Percentiles rank a stretch among this genome's conserved stretches.
Evolutionary conservation across 164 flowering plant species (phyloP).

Genomic region (Kalanchoe fedtschenkoi): DNA sequence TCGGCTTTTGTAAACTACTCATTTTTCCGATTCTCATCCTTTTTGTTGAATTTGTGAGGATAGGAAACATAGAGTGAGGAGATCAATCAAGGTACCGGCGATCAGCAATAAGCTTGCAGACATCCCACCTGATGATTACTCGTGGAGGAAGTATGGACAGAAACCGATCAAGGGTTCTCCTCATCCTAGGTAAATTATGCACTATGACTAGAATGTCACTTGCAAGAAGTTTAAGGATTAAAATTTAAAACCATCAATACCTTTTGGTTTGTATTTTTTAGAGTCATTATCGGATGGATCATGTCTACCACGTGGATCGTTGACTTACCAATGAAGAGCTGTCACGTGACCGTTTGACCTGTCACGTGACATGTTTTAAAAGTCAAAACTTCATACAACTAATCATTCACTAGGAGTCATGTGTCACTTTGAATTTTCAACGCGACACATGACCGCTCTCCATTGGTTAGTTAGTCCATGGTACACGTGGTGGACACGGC

Average conservation of each 20-base stretch:
- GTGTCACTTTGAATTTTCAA: too few species aligned
- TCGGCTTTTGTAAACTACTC: neutral
- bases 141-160: conserved; percentile 6
- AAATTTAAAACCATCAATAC: neutral
- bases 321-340: too few species aligned
- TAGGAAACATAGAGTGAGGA: conserved; percentile 21
- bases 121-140: conserved; percentile 3
- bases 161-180: conserved; percentile 8
- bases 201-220: too few species aligned
- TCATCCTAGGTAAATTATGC: neutral
- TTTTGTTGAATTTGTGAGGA: neutral
- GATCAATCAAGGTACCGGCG: conserved; percentile 22
- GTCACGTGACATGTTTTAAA: too few species aligned
- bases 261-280: neutral
- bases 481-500: too few species aligned
- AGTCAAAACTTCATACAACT: too few species aligned
- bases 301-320: too few species aligned
- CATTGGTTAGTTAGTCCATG: too few species aligned
- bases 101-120: conserved; percentile 8
- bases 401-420: too few species aligned
- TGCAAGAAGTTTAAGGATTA: neutral
- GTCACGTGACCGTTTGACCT: too few species aligned
- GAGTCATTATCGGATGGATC: too few species aligned
- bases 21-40: neutral
- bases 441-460: too few species aligned